Percentiles rank a stretch among this genome's conserved stretches.
Evolutionary conservation across 208 protist species (phyloP).

Genomic region (Balamuthia mandrillaris): DNA sequence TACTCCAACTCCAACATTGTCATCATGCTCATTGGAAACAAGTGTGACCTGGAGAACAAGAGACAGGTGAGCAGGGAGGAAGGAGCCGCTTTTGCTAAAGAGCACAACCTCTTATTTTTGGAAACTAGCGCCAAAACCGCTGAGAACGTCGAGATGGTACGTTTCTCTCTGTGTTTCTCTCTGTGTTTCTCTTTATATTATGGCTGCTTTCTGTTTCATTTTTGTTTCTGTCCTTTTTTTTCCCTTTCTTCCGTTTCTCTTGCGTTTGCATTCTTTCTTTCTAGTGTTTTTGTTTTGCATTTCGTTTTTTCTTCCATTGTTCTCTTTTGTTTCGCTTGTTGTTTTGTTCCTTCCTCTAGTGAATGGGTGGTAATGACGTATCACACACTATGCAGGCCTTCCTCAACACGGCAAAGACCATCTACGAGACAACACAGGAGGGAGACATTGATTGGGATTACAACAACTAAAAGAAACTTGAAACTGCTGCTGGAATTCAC

Average conservation of each 20-base stretch:
- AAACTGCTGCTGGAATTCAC: neutral
- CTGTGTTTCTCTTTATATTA: no score
- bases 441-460: slow-evolving; percentile 60
- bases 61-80: slow-evolving; percentile 90
- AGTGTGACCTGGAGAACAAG: slow-evolving; percentile 92
- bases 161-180: neutral
- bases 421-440: slow-evolving; percentile 92
- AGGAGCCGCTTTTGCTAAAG: slow-evolving; percentile 89
- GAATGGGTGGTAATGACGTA: no score
- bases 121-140: slow-evolving; percentile 95
- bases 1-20: slow-evolving; percentile 92
- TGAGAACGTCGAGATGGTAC: slow-evolving; percentile 79
- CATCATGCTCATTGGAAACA: slow-evolving; percentile 99
- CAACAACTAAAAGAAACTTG: neutral
- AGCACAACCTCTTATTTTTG: slow-evolving; percentile 93
- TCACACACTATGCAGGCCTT: slow-evolving; percentile 90
- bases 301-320: no score
- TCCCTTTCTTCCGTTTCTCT: no score
- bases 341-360: no score
- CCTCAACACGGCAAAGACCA: slow-evolving; percentile 86
- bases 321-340: no score
- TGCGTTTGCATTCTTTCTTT: no score
- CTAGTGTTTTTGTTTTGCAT: no score
- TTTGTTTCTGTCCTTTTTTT: no score
- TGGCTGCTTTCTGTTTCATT: no score